Evolutionary conservation across 2,329 filamentous ascomycete species (phyloP).

Genomic region (Fusarium musae): DNA sequence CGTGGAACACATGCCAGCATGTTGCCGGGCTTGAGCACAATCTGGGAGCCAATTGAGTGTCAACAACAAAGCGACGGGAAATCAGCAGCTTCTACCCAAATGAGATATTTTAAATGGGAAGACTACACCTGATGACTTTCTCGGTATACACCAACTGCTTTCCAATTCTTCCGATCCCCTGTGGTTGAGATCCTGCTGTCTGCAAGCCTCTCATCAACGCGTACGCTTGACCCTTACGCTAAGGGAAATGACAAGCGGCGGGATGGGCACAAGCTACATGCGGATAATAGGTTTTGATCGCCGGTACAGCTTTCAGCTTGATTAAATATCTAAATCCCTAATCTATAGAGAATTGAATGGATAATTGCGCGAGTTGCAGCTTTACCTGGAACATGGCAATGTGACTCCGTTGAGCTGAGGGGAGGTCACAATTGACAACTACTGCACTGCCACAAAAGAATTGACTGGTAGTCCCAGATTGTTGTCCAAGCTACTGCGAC

Average conservation of each 20-base stretch:
- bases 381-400: neutral
- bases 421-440: neutral
- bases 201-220: neutral
- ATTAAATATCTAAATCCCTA: neutral
- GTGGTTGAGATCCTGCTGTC: neutral
- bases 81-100: neutral
- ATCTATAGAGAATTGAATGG: neutral
- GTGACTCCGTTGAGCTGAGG: neutral
- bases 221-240: too few relatives aligned
- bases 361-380: neutral
- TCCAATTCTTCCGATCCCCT: accelerated
- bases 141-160: too few relatives aligned
- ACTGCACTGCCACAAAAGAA: neutral
- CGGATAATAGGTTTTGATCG: neutral
- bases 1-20: too few relatives aligned
- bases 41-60: neutral
- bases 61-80: neutral
- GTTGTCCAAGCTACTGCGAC: accelerated
- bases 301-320: neutral
- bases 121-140: accelerated
- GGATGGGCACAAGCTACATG: neutral
- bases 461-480: accelerated
- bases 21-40: neutral
- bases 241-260: neutral
- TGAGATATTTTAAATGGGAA: accelerated